Evolutionary conservation across 495 filamentous ascomycete species (phyloP).

Genomic region (Talaromyces trachyspermus): DNA sequence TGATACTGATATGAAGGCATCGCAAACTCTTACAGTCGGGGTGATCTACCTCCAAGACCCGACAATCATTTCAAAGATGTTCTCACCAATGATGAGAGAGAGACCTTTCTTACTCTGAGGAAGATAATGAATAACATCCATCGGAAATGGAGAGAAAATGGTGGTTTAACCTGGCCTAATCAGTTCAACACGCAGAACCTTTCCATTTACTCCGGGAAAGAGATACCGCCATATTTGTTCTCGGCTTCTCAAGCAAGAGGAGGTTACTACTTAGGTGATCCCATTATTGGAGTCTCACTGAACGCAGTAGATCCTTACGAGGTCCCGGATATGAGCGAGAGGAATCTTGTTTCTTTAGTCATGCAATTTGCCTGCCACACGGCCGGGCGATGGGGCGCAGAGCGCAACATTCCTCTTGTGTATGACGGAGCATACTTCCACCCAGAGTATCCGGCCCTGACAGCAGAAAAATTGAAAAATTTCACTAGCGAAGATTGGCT

Average conservation of each 20-base stretch:
- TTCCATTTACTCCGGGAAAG: conserved; percentile 22
- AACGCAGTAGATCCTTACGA: conserved; percentile 28
- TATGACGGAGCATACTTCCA: conserved; percentile 64
- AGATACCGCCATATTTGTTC: background rate
- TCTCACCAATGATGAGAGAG: conserved; percentile 28
- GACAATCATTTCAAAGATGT: conserved; percentile 13
- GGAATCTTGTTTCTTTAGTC: conserved; percentile 47
- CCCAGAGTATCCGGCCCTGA: conserved; percentile 42
- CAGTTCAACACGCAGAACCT: conserved; percentile 17
- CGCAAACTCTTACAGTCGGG: conserved; percentile 29
- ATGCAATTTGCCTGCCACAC: conserved; percentile 77
- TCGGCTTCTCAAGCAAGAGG: conserved; percentile 9
- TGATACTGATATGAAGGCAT: conserved; percentile 20
- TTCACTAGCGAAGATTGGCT: conserved; percentile 27
- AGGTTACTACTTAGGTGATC: conserved; percentile 43
- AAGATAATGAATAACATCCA: conserved; percentile 37
- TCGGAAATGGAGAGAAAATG: conserved; percentile 28
- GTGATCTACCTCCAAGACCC: conserved; percentile 14
- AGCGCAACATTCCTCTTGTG: conserved; percentile 69
- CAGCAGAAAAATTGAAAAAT: conserved; percentile 25
- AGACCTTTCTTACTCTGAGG: conserved; percentile 32
- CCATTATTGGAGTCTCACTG: conserved; percentile 38
- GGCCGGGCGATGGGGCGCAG: conserved; percentile 63
- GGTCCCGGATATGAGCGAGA: conserved; percentile 30
- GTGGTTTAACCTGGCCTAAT: conserved; percentile 21